These are phyloP conservation scores for Fusarium kyushuense DNA, from an alignment of 2,329 filamentous ascomycete species.

Conservation along the genomic window DNA sequence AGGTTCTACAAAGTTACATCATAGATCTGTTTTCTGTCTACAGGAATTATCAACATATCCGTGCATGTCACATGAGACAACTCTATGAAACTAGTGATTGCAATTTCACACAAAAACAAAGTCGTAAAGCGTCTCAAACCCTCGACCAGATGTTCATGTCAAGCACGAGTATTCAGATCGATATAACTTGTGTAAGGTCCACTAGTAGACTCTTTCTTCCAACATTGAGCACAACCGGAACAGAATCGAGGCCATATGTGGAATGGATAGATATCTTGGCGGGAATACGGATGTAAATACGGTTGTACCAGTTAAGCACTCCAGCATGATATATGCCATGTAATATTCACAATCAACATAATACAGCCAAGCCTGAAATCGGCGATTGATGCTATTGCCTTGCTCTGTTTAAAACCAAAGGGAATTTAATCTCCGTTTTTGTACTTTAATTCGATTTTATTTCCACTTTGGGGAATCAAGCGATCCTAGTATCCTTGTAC, in stretches of 20 bases:
- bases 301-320: constrained; percentile 5
- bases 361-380: constrained; percentile 7
- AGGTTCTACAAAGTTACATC: background rate
- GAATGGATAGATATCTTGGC: constrained; percentile 6
- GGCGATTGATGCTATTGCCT: constrained; percentile 9
- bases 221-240: background rate
- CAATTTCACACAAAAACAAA: background rate
- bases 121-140: background rate
- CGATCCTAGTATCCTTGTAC: constrained; percentile 22
- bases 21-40: background rate
- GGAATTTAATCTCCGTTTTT: constrained; percentile 36
- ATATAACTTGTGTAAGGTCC: constrained; percentile 3
- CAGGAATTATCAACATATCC: constrained; percentile 5
- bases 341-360: background rate
- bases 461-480: constrained; percentile 30
- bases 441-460: constrained; percentile 15
- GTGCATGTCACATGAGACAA: background rate
- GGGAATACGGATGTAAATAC: background rate
- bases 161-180: constrained; percentile 1
- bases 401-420: constrained; percentile 26
- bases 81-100: background rate
- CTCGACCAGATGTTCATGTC: constrained; percentile 22
- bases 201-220: background rate
- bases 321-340: background rate
- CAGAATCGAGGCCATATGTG: constrained; percentile 1